Percentiles rank a stretch among this genome's conserved stretches.
phyloP scores from a whole-genome alignment of 148 eudicot species.

The Polygonum aviculare region DNA sequence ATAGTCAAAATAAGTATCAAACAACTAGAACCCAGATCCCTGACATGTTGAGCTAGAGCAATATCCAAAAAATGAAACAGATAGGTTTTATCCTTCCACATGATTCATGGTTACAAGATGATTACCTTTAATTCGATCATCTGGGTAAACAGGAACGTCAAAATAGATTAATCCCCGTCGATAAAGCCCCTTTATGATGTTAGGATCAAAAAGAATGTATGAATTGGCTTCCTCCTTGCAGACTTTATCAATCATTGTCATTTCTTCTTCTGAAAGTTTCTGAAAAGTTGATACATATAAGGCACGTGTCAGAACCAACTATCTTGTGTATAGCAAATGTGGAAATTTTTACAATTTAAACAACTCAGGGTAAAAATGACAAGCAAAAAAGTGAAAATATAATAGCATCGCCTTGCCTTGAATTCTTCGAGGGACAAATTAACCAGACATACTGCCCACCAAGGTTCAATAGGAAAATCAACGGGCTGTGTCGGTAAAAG shows the following conservation, averaged over 20 bases:
- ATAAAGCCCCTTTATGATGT: conserved; percentile 66
- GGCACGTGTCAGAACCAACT: background rate
- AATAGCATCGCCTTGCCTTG: conserved; percentile 43
- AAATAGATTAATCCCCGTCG: conserved; percentile 83
- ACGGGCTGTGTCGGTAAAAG: conserved; percentile 83
- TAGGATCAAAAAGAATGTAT: conserved; percentile 78
- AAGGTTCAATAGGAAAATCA: conserved; percentile 80
- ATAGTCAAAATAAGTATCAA: conserved; percentile 5
- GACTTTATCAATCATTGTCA: conserved; percentile 90
- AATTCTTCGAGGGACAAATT: conserved; percentile 97
- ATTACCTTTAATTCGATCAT: conserved; percentile 93
- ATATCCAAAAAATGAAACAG: background rate
- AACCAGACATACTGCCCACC: conserved; percentile 99
- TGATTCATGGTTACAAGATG: background rate
- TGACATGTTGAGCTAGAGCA: background rate
- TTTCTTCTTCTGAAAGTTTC: conserved; percentile 99
- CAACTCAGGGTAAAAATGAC: background rate
- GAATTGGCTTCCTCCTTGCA: conserved; percentile 97
- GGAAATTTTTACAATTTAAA: background rate
- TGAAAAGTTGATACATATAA: conserved; percentile 19
- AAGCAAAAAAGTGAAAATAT: background rate
- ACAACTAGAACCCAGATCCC: conserved; percentile 5
- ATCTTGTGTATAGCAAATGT: background rate
- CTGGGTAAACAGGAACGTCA: conserved; percentile 87
- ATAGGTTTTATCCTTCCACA: background rate